Evolutionary conservation across 2,329 filamentous ascomycete species (phyloP), one percentile per base, ranked within the genome.

Genomic region (Scedosporium dehoogii): DNA sequence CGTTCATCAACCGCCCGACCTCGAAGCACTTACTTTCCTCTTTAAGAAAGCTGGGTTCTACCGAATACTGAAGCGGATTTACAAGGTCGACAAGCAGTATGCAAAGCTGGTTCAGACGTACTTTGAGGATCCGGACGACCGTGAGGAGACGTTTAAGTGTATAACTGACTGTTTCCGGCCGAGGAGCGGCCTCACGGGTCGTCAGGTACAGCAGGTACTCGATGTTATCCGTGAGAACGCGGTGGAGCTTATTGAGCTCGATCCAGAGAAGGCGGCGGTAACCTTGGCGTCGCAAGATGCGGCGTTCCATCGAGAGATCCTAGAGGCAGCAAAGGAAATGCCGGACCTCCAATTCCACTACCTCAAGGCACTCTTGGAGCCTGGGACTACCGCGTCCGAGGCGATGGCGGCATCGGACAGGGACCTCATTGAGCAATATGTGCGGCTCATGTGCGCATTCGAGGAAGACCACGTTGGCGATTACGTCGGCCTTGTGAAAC

Each of bases 391-490:
- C 62, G 70, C 67, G 7, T 57, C 68, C 14, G 67, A 72, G 14
- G 69, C 72, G 18, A 73, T 72, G 61, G 64, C 70, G 41, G 64
- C 69, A n/a, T 67, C 70, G 61, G 81, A 84, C 51, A 79, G 83
- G 51, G 81, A 82, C 41, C 86, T 97, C 67, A 78, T 89, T 5
- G 94, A 97, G 73, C 82, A 83, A 62, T 97, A 97, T 73, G 87
- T 97, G 4, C 89, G 89, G 68, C 83, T 99, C 25, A 92, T 97
- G 87, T 99, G 96, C 75, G 84, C 79, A 63, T 96, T 91, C 72
- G 85, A 96, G 64, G 85, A 91, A 3, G 76, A 82, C 0, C 91
- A 92, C 68, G 93, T 99, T 1, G 90, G 90, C 2, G 87, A 92
- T 62, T 99, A 94, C 72, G 84, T 97, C 29, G 86, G 88, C 44